Evolutionary conservation across 495 filamentous ascomycete species (phyloP), one percentile per base, ranked within the genome.

Genomic region (Acidomyces sp.): DNA sequence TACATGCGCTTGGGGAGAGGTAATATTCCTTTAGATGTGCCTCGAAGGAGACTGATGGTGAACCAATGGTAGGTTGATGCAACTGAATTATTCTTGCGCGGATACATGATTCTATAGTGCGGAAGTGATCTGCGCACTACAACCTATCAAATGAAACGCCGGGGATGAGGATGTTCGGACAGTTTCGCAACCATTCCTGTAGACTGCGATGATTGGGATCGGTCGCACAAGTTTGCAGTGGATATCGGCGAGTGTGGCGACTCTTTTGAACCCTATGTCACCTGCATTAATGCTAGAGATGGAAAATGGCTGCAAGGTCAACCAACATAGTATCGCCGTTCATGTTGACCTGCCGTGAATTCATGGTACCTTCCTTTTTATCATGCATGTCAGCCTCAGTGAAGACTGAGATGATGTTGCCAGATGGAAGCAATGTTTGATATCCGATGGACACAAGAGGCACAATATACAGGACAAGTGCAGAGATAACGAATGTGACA

Each of bases 121-220:
- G 62, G 26, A 78, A 57, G 40, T 72, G 66, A 56, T 82, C 75
- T 3, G 77, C 71, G 28, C 74, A 55, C 13, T 58, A 54, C 1
- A 80, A 43, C 35, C 78, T 78, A n/a, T 69, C 67, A 51, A 57
- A 65, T 38, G 69, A 72, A 41, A 66, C 79, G 26, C 80, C 80
- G 9, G 83, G 65, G 29, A 85, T 62, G n/a, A 82, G 61, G 36
- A 85, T 57, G 35, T 59, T 58, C n/a, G 27, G 49, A 30, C 2
- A 44, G 38, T 20, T 52, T 44, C 21, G 37, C 31, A 16, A 21
- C 44, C 2, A 41, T 29, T 3, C 44, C 44, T 12, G 44, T 47
- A 3, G 44, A 38, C 4, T 20, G 25, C 21, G 26, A 24, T 10
- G 35, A 39, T 3, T 30, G 16, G 19, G 26, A 15, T 6, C 5